These are phyloP conservation scores for Ceratobasidium sp. DNA, from an alignment of 1,284 basidiomycete species.

Conservation along the genomic window DNA sequence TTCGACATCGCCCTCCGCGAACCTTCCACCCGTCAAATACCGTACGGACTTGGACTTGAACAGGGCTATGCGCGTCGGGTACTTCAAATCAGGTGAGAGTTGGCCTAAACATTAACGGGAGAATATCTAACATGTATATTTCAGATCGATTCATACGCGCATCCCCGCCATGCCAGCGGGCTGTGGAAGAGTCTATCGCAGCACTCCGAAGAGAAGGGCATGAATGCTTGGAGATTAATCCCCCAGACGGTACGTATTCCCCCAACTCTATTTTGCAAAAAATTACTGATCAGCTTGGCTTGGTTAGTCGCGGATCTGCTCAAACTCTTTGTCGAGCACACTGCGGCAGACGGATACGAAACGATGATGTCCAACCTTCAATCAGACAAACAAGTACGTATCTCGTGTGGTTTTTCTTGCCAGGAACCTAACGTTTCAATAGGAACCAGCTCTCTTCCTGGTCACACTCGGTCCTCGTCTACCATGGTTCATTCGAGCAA, in stretches of 20 bases:
- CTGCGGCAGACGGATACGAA: slow-evolving; percentile 79
- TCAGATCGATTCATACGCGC: slow-evolving; percentile 74
- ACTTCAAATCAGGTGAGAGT: slow-evolving; percentile 33
- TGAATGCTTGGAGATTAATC: slow-evolving; percentile 72
- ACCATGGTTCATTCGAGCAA: slow-evolving; percentile 62
- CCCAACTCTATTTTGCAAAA: background rate
- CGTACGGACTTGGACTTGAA: slow-evolving; percentile 20
- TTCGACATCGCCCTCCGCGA: background rate
- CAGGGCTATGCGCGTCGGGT: background rate
- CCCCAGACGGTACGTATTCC: slow-evolving; percentile 47
- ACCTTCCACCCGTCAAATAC: slow-evolving; percentile 28
- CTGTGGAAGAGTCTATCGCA: slow-evolving; percentile 77
- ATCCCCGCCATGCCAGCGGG: slow-evolving; percentile 80
- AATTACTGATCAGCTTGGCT: background rate
- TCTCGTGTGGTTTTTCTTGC: slow-evolving; percentile 14
- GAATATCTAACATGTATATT: too few relatives aligned
- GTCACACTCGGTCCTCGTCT: slow-evolving; percentile 67
- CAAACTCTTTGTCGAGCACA: slow-evolving; percentile 71
- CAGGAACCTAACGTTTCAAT: too few relatives aligned
- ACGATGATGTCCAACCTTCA: slow-evolving; percentile 71
- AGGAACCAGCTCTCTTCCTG: slow-evolving; percentile 66
- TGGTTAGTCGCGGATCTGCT: slow-evolving; percentile 55
- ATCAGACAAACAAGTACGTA: slow-evolving; percentile 68
- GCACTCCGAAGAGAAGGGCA: slow-evolving; percentile 75
- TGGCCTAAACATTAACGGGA: too few relatives aligned